phyloP scores from a whole-genome alignment of 495 filamentous ascomycete genomes.

The Lepraria neglecta region DNA sequence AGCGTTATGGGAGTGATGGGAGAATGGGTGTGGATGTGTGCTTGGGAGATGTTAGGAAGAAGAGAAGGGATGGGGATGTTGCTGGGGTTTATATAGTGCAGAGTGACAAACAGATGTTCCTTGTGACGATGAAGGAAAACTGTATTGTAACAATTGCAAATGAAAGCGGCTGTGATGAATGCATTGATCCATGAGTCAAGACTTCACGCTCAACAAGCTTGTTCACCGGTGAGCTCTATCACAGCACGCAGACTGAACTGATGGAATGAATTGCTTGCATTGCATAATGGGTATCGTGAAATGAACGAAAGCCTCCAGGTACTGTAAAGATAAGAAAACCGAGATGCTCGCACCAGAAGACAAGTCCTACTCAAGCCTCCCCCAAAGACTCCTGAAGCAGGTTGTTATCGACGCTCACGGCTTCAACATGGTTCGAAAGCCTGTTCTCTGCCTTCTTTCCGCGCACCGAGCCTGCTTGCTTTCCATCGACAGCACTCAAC shows the following conservation, averaged over 20 bases:
- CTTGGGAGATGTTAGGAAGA: background rate
- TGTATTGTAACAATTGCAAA: background rate
- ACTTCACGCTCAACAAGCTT: background rate
- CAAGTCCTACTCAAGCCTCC: background rate
- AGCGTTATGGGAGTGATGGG: too few species aligned
- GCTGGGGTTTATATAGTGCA: background rate
- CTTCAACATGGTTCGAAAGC: constrained; percentile 21
- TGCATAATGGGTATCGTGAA: background rate
- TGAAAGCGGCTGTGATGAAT: background rate
- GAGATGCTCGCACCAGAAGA: background rate
- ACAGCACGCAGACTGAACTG: background rate
- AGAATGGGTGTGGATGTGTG: too few species aligned
- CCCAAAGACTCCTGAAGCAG: constrained; percentile 22
- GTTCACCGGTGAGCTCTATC: background rate
- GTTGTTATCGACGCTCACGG: constrained; percentile 13
- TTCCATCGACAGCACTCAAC: constrained; percentile 16
- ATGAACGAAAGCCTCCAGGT: background rate
- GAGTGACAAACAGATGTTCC: background rate
- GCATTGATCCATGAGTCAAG: background rate
- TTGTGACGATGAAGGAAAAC: background rate
- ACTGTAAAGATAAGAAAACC: background rate
- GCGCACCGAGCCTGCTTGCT: background rate
- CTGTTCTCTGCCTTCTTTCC: constrained; percentile 8
- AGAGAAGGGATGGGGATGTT: background rate
- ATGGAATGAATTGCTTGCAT: background rate